These are phyloP conservation scores for Vanderwaltozyma verrucispora DNA, from an alignment of 805 yeast genomes.

Conservation along the genomic window DNA sequence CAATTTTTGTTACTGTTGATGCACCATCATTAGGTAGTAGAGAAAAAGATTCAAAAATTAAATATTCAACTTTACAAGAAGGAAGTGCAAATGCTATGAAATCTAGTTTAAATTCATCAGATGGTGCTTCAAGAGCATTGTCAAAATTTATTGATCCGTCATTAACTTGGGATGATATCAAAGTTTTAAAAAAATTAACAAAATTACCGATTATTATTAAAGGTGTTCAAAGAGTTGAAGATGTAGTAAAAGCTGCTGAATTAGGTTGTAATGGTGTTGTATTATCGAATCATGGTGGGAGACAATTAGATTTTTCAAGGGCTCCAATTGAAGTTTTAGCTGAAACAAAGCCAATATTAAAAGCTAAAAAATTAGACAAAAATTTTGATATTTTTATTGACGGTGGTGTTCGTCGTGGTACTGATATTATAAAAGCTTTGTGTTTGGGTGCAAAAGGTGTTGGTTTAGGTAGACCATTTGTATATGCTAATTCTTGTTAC, in stretches of 20 bases:
- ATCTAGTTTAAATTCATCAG: too few species aligned
- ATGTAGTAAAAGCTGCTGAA: constrained; percentile 62
- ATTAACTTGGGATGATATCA: constrained; percentile 55
- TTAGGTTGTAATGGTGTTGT: constrained; percentile 71
- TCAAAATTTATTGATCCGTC: constrained; percentile 74
- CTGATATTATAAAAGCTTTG: constrained; percentile 55
- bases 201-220: constrained; percentile 61
- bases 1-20: constrained; percentile 82
- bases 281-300: constrained; percentile 81
- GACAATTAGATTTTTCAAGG: constrained; percentile 77
- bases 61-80: constrained; percentile 35
- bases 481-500: constrained; percentile 52
- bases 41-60: constrained; percentile 74
- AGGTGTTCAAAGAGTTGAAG: constrained; percentile 80
- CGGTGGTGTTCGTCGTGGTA: constrained; percentile 62
- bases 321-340: constrained; percentile 68
- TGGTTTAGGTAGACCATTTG: constrained; percentile 58
- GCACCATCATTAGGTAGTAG: constrained; percentile 89
- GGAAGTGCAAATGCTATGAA: constrained; percentile 10
- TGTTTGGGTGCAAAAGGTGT: constrained; percentile 65
- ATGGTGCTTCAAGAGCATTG: constrained; percentile 82
- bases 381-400: constrained; percentile 51
- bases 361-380: constrained; percentile 35
- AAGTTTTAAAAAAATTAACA: constrained; percentile 44
- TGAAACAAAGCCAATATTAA: constrained; percentile 49